Percentiles rank a stretch among this genome's conserved stretches.
These are phyloP conservation scores for Chaetomium sp. DNA, from an alignment of 2,329 filamentous ascomycete genomes.

Conservation along the genomic window DNA sequence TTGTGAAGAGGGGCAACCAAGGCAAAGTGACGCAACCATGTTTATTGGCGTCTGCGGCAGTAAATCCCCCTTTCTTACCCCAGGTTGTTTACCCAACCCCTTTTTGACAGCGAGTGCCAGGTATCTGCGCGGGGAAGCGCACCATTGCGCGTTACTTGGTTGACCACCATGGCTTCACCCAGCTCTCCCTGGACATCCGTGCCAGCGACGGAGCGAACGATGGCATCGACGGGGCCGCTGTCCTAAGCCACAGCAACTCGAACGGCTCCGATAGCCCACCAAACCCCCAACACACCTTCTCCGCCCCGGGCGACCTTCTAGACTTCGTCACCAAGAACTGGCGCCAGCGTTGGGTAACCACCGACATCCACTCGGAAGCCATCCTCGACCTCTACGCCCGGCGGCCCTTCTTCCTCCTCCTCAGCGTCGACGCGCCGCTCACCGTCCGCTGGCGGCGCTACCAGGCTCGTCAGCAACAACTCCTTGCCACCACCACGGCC, in stretches of 20 bases:
- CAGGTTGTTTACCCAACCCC: neutral
- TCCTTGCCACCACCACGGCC: conserved; percentile 28
- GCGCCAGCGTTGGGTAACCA: conserved; percentile 83
- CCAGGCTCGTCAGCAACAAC: conserved; percentile 37
- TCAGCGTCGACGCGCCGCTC: conserved; percentile 89
- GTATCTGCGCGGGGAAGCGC: conserved; percentile 90
- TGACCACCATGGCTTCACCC: conserved; percentile 78
- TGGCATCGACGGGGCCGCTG: neutral
- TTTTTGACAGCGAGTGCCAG: conserved; percentile 48
- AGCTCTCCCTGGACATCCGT: conserved; percentile 59
- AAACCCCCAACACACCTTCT: conserved; percentile 48
- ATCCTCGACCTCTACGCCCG: conserved; percentile 74
- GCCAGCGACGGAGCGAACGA: neutral
- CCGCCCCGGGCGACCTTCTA: conserved; percentile 67
- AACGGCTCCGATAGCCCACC: neutral
- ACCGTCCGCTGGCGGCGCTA: conserved; percentile 81
- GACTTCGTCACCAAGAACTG: conserved; percentile 85
- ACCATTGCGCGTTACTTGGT: conserved; percentile 87
- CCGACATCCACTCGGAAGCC: conserved; percentile 72
- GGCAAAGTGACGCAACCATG: conserved; percentile 56
- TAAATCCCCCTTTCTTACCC: conserved; percentile 40
- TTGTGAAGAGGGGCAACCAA: neutral
- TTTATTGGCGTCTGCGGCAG: conserved; percentile 77
- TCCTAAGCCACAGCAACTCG: neutral
- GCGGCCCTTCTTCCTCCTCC: conserved; percentile 88